A percentile compares a stretch with the other conserved stretches of the same genome.
Conservation (phyloP, 2,329 filamentous ascomycete species). For the Penicillium italicum region DNA sequence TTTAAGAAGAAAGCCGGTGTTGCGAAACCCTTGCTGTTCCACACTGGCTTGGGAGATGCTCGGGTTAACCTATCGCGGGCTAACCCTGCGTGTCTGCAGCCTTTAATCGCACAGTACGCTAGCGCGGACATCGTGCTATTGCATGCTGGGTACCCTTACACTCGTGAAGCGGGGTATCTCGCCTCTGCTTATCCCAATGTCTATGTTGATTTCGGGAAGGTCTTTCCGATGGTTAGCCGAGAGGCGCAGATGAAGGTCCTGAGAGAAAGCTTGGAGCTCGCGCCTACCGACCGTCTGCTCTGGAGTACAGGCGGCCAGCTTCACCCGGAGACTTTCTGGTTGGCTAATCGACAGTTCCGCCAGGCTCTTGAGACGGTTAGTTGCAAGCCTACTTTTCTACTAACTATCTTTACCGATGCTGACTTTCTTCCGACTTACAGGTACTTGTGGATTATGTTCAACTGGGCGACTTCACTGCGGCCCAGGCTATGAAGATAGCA, state of each 20-base stretch:
- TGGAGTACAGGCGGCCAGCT: slow-evolving; percentile 80
- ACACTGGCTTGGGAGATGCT: slow-evolving; percentile 77
- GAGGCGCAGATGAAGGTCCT: slow-evolving; percentile 70
- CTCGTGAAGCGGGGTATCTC: slow-evolving; percentile 72
- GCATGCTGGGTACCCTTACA: slow-evolving; percentile 78
- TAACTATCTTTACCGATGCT: background rate
- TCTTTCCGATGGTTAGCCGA: slow-evolving; percentile 73
- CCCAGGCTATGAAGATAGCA: slow-evolving; percentile 61
- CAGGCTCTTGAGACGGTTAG: slow-evolving; percentile 64
- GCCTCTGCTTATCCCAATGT: slow-evolving; percentile 74
- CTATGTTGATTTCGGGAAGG: slow-evolving; percentile 77
- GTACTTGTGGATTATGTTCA: slow-evolving; percentile 64
- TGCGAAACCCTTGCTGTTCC: slow-evolving; percentile 76
- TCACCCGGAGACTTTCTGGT: slow-evolving; percentile 72
- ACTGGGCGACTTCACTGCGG: slow-evolving; percentile 58
- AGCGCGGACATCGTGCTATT: slow-evolving; percentile 71
- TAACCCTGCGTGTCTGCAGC: slow-evolving; percentile 72
- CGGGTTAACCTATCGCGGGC: slow-evolving; percentile 67
- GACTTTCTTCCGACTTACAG: slow-evolving; percentile 32
- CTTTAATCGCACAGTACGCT: slow-evolving; percentile 66
- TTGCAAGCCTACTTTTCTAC: background rate
- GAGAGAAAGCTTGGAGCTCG: slow-evolving; percentile 69
- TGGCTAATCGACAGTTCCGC: slow-evolving; percentile 69
- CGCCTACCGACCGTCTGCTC: slow-evolving; percentile 69
- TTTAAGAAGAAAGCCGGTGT: slow-evolving; percentile 44